Base-by-base conservation (phyloP, 306 rosid genomes). In the Cicer bijugum region DNA sequence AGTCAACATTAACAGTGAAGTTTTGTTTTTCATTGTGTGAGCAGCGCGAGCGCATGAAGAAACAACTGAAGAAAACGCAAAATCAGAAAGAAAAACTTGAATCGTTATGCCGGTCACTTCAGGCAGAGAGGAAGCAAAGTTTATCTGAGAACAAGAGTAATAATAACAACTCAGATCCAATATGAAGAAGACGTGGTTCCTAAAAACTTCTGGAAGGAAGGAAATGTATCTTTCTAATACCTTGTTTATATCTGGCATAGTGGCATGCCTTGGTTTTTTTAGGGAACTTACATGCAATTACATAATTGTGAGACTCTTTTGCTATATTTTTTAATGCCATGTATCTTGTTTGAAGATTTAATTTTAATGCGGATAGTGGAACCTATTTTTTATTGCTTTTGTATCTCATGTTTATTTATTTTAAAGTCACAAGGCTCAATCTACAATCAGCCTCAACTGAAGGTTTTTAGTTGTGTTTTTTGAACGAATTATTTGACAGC, bases 81-180 rank as follows among this genome's bases (percentile, higher is more conserved):
- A 91, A 89, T 33, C 96, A 94, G 87, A 94, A 94, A 71, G 95
- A 85, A 55, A 94, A 82, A 79, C 93, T 94, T 0, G 98, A 91
- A 77, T 91, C 97, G 0, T 64, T 94, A 81, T 94, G 98, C 81
- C 75, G 97, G 66, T 94, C 89, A 2, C 97, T 94, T 68, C 96
- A 87, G 82, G 98, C 97, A 57, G 98, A 94, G 77, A 88, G 97
- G 89, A 94, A 89, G 75, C 90, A 85, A 35, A 84, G 45, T 83
- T 85, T 76, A 12, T 59, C 75, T 1, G 91, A 82, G 68, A 83
- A 86, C 89, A 85, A 82, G 78, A 85, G 72, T 83, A 75, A 86
- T 7, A 88, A 82, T 3, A 12, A 12, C 6, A 88, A 73, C 69
- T 79, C 90, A 16, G 81, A 70, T 81, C 69, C 82, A 38, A 75